Evolutionary conservation across 164 flowering plant species (phyloP).

Genomic region (Tinospora cordifolia): DNA sequence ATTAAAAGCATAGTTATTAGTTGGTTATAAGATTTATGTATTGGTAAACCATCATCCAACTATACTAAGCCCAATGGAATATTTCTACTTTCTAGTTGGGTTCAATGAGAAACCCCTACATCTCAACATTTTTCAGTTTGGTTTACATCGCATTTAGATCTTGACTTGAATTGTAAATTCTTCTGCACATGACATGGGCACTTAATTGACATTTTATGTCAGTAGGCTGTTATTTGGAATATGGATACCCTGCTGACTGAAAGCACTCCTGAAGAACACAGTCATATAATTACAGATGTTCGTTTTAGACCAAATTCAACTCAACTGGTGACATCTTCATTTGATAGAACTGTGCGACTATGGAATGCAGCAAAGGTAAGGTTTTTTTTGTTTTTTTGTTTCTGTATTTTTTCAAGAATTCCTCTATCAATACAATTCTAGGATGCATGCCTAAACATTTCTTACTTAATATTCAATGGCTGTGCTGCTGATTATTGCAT

Average conservation of each 20-base stretch:
- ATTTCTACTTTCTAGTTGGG: not conserved
- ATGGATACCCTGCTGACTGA: slow-evolving; percentile 73
- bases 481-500: not conserved
- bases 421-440: slow-evolving; percentile 5
- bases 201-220: slow-evolving; percentile 14
- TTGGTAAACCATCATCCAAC: not conserved
- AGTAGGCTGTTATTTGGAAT: slow-evolving; percentile 80
- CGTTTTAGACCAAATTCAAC: slow-evolving; percentile 88
- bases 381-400: not conserved
- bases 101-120: not conserved
- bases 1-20: not conserved
- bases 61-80: not conserved
- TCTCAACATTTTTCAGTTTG: not conserved
- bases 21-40: not conserved
- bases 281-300: slow-evolving; percentile 59
- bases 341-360: slow-evolving; percentile 69
- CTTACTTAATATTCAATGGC: slow-evolving; percentile 2
- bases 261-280: slow-evolving; percentile 66
- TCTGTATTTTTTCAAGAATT: slow-evolving; percentile 5
- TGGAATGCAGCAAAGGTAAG: slow-evolving; percentile 92
- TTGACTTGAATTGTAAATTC: not conserved
- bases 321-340: slow-evolving; percentile 83
- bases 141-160: not conserved
- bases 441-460: slow-evolving; percentile 2
- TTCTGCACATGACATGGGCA: slow-evolving; percentile 1